Evolutionary conservation across 2,329 filamentous ascomycete species (phyloP), one percentile per base, ranked within the genome.

Genomic region (Nemania sp.): DNA sequence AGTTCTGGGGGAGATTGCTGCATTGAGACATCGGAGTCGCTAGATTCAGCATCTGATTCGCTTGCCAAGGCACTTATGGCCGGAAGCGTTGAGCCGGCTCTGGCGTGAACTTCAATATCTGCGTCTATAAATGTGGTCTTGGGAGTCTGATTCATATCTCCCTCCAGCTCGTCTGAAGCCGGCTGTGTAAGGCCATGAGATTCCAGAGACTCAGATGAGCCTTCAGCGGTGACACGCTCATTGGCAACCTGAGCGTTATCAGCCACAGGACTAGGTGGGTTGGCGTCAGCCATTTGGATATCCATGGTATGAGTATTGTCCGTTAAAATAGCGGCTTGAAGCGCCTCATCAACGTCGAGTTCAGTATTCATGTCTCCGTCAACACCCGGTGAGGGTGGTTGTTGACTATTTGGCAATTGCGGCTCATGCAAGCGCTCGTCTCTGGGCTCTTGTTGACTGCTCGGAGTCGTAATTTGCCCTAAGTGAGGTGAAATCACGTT

Each of bases 1-100:
- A 64, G 55, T 5, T 73, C 70, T n/a, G 62, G 56, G 18, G 11
- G 66, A 5, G 72, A 66, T 47, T 68, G 67, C 20, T 70, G 69
- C 58, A 73, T 71, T n/a, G 70, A 68, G 13, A 70, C 61, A 27
- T 73, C 68, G 10, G 58, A 56, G 26, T 70, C 64, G 13, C 53
- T 62, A 6, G 58, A 55, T 20, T 59, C 69, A 41, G 61, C 62
- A 24, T 60, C 55, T 51, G 58, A 32, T 51, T 66, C 64, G 57
- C 35, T 53, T 38, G 49, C 27, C 5, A 26, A 27, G 5, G 20
- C 32, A 20, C 45, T 59, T 15, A 10, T 56, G 22, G 24, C 43
- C 5, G 35, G 26, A 51, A 38, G 56, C 13, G 27, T 38, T 10
- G 58, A 38, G 20, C 65, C 54, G 22, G 43, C 35, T 8, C 45